Percentiles rank a stretch among this genome's conserved stretches.
These are phyloP conservation scores for Hypomontagnella monticulosa DNA, from an alignment of 495 filamentous ascomycete genomes.

Conservation along the genomic window DNA sequence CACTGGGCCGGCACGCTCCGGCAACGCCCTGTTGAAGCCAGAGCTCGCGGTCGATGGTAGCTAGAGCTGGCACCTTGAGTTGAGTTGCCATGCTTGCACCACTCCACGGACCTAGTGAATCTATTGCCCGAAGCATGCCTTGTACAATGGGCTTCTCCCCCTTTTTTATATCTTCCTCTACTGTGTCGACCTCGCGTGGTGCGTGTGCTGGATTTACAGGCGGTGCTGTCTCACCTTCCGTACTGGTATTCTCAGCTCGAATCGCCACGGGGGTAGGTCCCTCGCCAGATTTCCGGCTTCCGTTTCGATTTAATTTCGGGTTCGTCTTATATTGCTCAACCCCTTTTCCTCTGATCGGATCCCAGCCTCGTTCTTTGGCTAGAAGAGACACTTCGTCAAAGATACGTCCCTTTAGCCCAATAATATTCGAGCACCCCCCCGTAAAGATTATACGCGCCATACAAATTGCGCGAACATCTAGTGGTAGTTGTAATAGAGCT, in stretches of 20 bases:
- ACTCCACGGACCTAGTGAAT: conserved; percentile 87
- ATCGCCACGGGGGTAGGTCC: conserved; percentile 34
- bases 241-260: conserved; percentile 6
- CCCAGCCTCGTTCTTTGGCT: conserved; percentile 77
- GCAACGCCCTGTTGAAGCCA: conserved; percentile 80
- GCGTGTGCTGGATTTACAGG: conserved; percentile 52
- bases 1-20: conserved; percentile 72
- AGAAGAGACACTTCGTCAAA: conserved; percentile 75
- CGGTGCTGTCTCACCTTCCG: conserved; percentile 31
- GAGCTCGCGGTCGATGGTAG: conserved; percentile 85
- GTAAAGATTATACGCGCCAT: conserved; percentile 92
- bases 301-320: conserved; percentile 57
- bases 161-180: conserved; percentile 70
- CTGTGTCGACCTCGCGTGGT: conserved; percentile 65
- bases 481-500: conserved; percentile 75
- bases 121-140: conserved; percentile 76
- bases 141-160: conserved; percentile 54
- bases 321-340: conserved; percentile 65
- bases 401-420: conserved; percentile 82
- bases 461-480: conserved; percentile 83
- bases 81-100: conserved; percentile 84
- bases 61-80: conserved; percentile 79
- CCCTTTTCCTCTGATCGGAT: conserved; percentile 70
- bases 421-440: conserved; percentile 81
- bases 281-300: conserved; percentile 45